Evolutionary conservation across 2,329 filamentous ascomycete genomes (phyloP), one percentile per base, ranked within the genome.

Genomic region (Zymoseptoria passerinii): DNA sequence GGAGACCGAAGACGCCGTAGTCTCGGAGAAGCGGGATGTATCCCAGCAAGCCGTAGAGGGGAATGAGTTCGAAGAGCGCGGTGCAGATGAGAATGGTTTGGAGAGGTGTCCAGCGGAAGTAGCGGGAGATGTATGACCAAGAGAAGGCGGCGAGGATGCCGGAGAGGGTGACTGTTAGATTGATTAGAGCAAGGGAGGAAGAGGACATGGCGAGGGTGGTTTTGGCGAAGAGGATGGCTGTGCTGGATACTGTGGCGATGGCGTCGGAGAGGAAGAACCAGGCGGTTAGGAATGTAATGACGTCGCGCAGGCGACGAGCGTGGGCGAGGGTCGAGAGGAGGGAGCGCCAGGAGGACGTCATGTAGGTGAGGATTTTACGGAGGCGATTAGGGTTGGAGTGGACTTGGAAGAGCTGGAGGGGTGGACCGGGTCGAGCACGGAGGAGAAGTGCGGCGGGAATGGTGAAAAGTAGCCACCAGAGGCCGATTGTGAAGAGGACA

Each of bases 201-300:
- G 92, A 86, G 59, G 86, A 82, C 94, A 99, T 99, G 63, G 88
- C 84, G 8, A 99, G 79, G 63, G 91, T 85, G 0, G 92, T 97
- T 76, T 97, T 97, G 48, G 92, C 94, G 71, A 96, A 99, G 8
- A 99, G 80, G 28, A 97, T 91, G 0, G 94, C 94, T 0, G 94
- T 97, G 13, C 91, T 92, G 35, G 89, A 94, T 0, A 95, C 92
- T 0, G 94, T 97, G 7, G 94, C 94, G 63, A 97, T 91, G 49
- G 89, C 91, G 68, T 99, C 94, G 6, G 89, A 95, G 1, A 99
- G 81, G 28, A 99, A 80, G 71, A 99, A 96, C 94, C 94, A 99
- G 5, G 90, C 91, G 2, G 82, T 84, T 4, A 99, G 81, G 71
- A 94, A 94, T 6, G 92, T 77, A 28, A 89, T 76, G 28, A 92